Conservation (phyloP, 495 filamentous ascomycete genomes). For the Aspergillus leporis region DNA sequence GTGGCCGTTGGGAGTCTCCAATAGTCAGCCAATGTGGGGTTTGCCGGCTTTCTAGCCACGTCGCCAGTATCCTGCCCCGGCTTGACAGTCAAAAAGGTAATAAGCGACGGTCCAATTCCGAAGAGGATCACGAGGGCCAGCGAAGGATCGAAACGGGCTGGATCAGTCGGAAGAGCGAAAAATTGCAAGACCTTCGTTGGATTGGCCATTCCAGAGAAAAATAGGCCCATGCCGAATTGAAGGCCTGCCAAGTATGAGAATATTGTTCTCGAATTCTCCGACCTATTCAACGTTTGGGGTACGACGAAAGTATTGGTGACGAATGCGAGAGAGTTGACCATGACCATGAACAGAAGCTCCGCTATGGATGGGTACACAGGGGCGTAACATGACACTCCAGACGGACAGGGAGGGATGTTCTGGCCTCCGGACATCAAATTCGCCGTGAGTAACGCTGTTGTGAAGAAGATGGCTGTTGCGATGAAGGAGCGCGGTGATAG, state of each 20-base stretch:
- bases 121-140: constrained; percentile 52
- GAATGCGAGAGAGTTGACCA: constrained; percentile 31
- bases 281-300: constrained; percentile 29
- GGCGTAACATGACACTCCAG: constrained; percentile 48
- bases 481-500: constrained; percentile 52
- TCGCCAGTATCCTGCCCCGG: constrained; percentile 29
- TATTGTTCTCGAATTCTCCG: constrained; percentile 27
- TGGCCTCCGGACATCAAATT: constrained; percentile 33
- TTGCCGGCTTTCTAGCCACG: constrained; percentile 16
- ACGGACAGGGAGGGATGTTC: constrained; percentile 38
- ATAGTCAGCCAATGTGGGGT: constrained; percentile 42
- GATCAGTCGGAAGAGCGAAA: constrained; percentile 47
- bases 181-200: constrained; percentile 56
- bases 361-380: constrained; percentile 43
- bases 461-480: constrained; percentile 58
- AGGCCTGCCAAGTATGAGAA: constrained; percentile 49
- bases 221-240: constrained; percentile 55
- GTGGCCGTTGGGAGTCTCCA: constrained; percentile 51
- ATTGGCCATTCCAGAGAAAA: constrained; percentile 56
- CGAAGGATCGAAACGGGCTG: constrained; percentile 53
- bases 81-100: constrained; percentile 32
- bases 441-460: constrained; percentile 50
- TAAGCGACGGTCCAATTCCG: constrained; percentile 47
- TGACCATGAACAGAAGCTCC: constrained; percentile 38
- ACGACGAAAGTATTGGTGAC: constrained; percentile 35